phyloP scores from a whole-genome alignment of 1,284 basidiomycete species.

The Boletellus sp. region DNA sequence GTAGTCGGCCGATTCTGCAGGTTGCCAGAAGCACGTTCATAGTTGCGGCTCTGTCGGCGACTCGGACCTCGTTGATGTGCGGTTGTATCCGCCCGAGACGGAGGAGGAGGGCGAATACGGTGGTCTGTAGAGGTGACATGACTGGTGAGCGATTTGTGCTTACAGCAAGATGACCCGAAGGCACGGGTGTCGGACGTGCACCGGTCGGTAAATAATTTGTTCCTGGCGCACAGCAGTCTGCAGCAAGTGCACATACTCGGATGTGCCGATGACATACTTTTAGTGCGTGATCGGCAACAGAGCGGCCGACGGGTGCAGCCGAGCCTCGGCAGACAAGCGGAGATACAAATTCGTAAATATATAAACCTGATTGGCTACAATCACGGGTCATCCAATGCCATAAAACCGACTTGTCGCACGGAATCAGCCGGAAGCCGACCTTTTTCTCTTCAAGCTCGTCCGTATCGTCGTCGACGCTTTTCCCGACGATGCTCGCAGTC shows the following conservation, averaged over 20 bases:
- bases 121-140: no score
- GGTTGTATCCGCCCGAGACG: no score
- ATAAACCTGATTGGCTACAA: conserved; percentile 24
- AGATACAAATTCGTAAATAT: conserved; percentile 23
- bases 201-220: background rate
- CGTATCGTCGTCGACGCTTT: conserved; percentile 31
- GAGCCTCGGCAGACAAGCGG: conserved; percentile 11
- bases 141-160: no score
- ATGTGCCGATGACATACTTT: background rate
- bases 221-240: background rate
- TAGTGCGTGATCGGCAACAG: conserved; percentile 14
- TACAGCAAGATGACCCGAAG: no score
- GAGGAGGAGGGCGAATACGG: no score
- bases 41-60: no score
- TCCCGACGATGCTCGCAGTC: conserved; percentile 65
- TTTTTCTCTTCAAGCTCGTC: conserved; percentile 14
- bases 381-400: conserved; percentile 16
- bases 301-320: conserved; percentile 13
- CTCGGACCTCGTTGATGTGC: no score
- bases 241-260: background rate
- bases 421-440: conserved; percentile 24
- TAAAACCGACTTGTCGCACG: conserved; percentile 20
- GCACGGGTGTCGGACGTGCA: no score
- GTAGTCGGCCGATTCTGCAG: no score
- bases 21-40: no score